Evolutionary conservation across 768 basidiomycete genomes (phyloP), one percentile per base, ranked within the genome.

Genomic region (Bullera alba): DNA sequence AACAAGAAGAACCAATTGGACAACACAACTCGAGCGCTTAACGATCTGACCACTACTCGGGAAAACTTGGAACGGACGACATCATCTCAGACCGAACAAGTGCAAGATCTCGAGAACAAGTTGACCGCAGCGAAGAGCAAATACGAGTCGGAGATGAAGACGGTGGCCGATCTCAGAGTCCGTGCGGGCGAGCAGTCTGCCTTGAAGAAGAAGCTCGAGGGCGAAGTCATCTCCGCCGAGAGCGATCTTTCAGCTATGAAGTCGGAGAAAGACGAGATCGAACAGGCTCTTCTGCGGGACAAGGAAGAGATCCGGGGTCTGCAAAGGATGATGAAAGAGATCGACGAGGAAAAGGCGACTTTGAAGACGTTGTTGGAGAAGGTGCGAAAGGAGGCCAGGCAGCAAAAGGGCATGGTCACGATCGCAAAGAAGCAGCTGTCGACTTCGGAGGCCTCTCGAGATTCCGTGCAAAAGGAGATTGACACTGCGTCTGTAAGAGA

Each of bases 381-480:
- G 75, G 71, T 80, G 34, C 91, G 83, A 76, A 97, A 87, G 74
- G 92, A 96, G 45, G 89, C 87, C 1, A 85, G 93, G 70, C 89
- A 95, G 67, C 92, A 96, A 76, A 96, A 89, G 70, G 95, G 95
- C 8, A 77, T 93, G 56, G 78, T 93, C 21, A 91, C 91, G 4
- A 93, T 97, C 68, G 87, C 88, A 4, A 85, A 84, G 76, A 97
- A 99, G 72, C 95, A 97, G 75, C 76, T 97, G 23, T 80, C 79
- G 22, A 81, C 85, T 4, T 85, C 87, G 55, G 93, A 97, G 70
- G 76, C 79, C 0, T 86, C 87, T 61, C 81, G 79, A 49, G 80
- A 78, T 14, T 86, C 81, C 69, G 77, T 76, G 8, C 80, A 84
- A 60, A 81, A 81, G 64, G 89, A 91, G 58, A 74, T 87, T 7